Evolutionary conservation across 768 basidiomycete genomes (phyloP), one percentile per base, ranked within the genome.

Genomic region (Kwoniella botswanensis): DNA sequence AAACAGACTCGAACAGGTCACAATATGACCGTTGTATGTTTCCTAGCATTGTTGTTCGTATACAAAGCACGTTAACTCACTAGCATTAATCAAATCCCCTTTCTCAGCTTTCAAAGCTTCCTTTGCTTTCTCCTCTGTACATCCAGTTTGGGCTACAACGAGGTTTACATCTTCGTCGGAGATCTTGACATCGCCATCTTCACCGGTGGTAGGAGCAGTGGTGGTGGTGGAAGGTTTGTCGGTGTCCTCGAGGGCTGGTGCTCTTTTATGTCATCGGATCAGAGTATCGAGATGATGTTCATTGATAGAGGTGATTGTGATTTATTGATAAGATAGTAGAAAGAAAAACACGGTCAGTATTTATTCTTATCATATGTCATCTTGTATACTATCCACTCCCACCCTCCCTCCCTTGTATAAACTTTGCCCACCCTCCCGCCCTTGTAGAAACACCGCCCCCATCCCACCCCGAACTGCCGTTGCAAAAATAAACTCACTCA

Each of bases 71-170:
- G 24, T 9, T 55, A 15, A 92, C 94, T 84, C 82, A 96, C 94
- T 96, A 71, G 94, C 95, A 85, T 94, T 95, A 87, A 97, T 95
- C 84, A 98, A 84, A 86, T 98, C 95, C 50, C 94, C 94, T 63
- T 91, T 91, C 76, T 90, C 93, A 78, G 94, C 93, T 86, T 93
- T 94, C 83, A 98, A 85, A 73, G 89, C 94, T 68, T 90, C 88
- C 54, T 94, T 92, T 50, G 96, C 97, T 84, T 95, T 97, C 53
- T 92, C 93, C 73, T 94, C 90, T 60, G 93, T 89, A 85, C 93
- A 96, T 81, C 88, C 90, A 74, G 94, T 93, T 86, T 94, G 88
- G 43, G 87, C 86, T 87, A 98, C 93, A 64, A 99, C 93, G 66
- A 97, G 89, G 71, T 96, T 94, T 74, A 97, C 93, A 83, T 99